phyloP scores from a whole-genome alignment of 306 rosid genomes.

The Oemleria cerasiformis region DNA sequence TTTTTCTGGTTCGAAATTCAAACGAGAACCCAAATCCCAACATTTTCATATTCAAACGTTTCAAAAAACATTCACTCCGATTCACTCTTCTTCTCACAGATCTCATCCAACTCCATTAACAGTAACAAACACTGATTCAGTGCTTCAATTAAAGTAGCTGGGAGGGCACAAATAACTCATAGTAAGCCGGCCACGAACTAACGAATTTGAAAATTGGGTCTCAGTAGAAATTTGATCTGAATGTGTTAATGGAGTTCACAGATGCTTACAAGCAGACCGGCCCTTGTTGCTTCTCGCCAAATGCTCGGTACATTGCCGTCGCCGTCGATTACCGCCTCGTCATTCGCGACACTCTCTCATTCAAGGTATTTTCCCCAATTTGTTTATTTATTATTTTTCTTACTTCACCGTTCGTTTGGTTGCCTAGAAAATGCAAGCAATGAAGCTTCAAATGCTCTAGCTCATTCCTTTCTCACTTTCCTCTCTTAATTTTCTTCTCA shows the following conservation, averaged over 20 bases:
- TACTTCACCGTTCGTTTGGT: neutral
- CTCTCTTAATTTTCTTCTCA: neutral
- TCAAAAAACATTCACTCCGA: neutral
- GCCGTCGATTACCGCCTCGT: conserved; percentile 98
- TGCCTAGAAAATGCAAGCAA: conserved; percentile 5
- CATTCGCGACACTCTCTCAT: conserved; percentile 84
- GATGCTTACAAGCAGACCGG: conserved; percentile 92
- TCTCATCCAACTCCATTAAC: neutral
- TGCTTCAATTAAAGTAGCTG: neutral
- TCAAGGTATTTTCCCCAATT: conserved; percentile 43
- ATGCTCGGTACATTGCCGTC: conserved; percentile 80
- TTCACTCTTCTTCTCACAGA: neutral
- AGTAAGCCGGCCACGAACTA: neutral
- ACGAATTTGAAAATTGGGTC: neutral
- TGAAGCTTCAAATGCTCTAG: neutral
- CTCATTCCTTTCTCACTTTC: neutral
- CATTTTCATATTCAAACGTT: neutral
- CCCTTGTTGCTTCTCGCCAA: conserved; percentile 92
- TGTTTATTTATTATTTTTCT: neutral
- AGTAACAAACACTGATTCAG: neutral
- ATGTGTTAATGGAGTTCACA: conserved; percentile 75
- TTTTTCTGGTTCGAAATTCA: neutral
- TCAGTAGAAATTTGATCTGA: neutral
- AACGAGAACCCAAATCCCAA: neutral
- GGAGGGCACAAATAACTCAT: neutral